Base-by-base conservation (phyloP, 192 early-diverging fungal species). In the Umbelopsis isabellina region DNA sequence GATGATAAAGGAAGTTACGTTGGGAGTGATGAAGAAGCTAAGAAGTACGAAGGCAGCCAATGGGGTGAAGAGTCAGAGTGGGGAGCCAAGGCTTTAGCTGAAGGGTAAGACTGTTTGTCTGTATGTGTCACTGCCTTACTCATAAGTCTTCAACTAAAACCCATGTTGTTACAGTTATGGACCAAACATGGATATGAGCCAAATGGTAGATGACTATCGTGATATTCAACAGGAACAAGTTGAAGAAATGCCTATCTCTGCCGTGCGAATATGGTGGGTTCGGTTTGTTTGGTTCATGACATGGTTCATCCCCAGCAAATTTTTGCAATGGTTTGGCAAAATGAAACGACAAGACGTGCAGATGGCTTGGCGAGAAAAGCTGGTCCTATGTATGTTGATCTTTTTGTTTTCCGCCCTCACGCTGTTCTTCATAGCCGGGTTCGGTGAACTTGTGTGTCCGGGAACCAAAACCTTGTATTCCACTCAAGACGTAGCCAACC, bases 361-460 rank as follows among this genome's bases (percentile, higher is more conserved):
- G 53, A 95, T 96, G 94, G 96, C 96, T 13, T 98, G 94, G 94
- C 83, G 96, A 52, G 96, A 98, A 80, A 98, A 98, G 78, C 84
- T 93, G 1, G 83, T 89, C 1, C 83, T 98, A 20, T 95, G 93
- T 77, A 72, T 94, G 49, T 75, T 97, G 71, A 96, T 98, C 64
- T 85, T 91, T 65, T 72, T 92, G 10, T 79, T 94, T 71, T 95
- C 93, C 46, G 88, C 75, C 3, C 66, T 84, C 18, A 86, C 95
- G 21, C 84, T 96, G 22, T 98, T 98, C 79, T 91, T 94, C 75
- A 94, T 98, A 71, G 85, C 94, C 49, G 93, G 90, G 0, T 84
- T 98, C 22, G 91, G 92, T 18, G 80, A 87, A 64, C 45, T 96
- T 3, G 90, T 98, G 75, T 98, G 96, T 69, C 94, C 94, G 22